These are phyloP conservation scores for Narthecium ossifragum DNA, from an alignment of 106 monocot species.

Conservation along the genomic window DNA sequence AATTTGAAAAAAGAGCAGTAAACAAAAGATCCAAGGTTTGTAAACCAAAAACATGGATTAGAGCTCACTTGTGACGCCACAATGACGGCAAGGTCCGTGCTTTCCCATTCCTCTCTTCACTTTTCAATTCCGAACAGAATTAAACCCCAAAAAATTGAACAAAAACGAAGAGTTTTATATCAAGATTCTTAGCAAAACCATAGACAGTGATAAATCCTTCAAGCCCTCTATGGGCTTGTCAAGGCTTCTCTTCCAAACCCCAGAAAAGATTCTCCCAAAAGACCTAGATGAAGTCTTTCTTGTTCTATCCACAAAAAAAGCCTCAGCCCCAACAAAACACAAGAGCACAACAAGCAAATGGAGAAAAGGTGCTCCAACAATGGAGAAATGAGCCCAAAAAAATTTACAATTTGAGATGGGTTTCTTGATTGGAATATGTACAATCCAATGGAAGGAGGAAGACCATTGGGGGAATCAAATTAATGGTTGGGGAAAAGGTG, in stretches of 20 bases:
- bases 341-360: neutral
- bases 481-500: conserved; percentile 23
- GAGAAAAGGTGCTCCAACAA: conserved; percentile 6
- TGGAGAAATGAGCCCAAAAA: conserved; percentile 4
- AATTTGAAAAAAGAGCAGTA: conserved; percentile 3
- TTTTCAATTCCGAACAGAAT: conserved; percentile 10
- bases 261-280: conserved; percentile 20
- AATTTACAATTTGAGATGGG: conserved; percentile 19
- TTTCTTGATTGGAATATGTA: conserved; percentile 31
- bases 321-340: neutral
- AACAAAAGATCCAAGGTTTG: conserved; percentile 9
- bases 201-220: conserved; percentile 11
- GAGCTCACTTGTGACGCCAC: conserved; percentile 99
- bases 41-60: conserved; percentile 19
- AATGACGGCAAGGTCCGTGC: conserved; percentile 96
- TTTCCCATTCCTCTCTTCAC: conserved; percentile 62
- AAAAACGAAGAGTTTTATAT: conserved; percentile 9
- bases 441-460: conserved; percentile 37
- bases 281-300: conserved; percentile 8
- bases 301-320: conserved; percentile 6
- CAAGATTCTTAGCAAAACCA: conserved; percentile 10
- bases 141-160: neutral
- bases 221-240: conserved; percentile 7
- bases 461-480: conserved; percentile 29
- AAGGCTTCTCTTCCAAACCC: conserved; percentile 12